Conservation (phyloP, 257 asterid species). For the Solanum raphanifolium region DNA sequence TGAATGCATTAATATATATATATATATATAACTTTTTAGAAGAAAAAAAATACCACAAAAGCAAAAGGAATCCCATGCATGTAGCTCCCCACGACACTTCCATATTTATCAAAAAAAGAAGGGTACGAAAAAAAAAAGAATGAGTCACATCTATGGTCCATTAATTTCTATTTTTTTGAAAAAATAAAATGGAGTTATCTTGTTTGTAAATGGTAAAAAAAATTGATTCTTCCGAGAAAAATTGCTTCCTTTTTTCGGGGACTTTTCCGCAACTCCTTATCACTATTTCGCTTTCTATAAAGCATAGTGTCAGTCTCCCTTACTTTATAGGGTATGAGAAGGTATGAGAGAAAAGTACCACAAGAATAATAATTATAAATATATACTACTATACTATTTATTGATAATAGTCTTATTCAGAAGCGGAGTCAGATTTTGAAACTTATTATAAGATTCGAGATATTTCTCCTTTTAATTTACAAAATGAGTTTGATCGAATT, state of each 20-base stretch:
- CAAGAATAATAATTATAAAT: not conserved
- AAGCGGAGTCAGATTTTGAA: not conserved
- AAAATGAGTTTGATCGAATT: not conserved
- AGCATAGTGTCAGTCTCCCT: too few species aligned
- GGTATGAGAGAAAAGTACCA: not conserved
- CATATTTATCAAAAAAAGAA: not conserved
- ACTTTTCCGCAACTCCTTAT: too few species aligned
- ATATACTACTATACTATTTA: not conserved
- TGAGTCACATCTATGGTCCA: not conserved
- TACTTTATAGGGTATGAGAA: too few species aligned
- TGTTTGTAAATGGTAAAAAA: not conserved
- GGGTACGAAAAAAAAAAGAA: not conserved
- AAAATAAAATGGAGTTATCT: not conserved
- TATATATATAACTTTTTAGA: not conserved
- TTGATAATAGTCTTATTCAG: too few species aligned
- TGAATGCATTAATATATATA: not conserved
- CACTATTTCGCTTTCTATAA: too few species aligned
- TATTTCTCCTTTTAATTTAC: too few species aligned
- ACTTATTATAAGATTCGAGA: too few species aligned
- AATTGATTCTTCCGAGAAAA: too few species aligned
- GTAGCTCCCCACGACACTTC: not conserved
- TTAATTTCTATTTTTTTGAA: not conserved
- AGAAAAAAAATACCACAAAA: not conserved
- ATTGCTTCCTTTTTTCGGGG: too few species aligned
- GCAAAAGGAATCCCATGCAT: constrained; percentile 5